Percentiles rank a stretch among this genome's conserved stretches.
Evolutionary conservation across 2,329 filamentous ascomycete species (phyloP).

Genomic region (Allantophomopsis lycopodina): DNA sequence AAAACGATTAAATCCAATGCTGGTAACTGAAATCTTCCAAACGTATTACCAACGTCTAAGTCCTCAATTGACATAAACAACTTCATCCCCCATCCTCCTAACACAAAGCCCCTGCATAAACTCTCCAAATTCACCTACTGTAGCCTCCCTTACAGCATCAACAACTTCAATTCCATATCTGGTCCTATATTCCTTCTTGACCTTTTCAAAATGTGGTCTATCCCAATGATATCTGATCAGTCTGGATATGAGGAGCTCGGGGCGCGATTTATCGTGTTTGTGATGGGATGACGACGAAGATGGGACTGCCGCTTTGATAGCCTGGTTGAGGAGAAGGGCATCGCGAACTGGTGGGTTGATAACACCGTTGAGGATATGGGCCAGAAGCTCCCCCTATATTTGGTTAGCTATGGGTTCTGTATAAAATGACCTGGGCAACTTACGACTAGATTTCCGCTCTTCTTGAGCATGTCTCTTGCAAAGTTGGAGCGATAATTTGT

Average conservation of each 20-base stretch:
- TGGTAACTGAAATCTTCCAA: no score
- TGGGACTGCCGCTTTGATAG: conserved; percentile 53
- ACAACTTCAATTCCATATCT: conserved; percentile 65
- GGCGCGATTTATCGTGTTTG: conserved; percentile 54
- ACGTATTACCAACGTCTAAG: no score
- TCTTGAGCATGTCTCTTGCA: conserved; percentile 72
- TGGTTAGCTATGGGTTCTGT: neutral
- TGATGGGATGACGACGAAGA: neutral
- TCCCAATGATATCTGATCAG: conserved; percentile 93
- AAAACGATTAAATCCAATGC: no score
- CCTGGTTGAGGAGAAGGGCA: conserved; percentile 81
- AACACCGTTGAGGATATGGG: conserved; percentile 89
- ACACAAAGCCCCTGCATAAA: conserved; percentile 64
- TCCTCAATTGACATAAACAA: conserved; percentile 12
- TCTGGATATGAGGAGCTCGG: conserved; percentile 77
- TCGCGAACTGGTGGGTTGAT: conserved; percentile 94
- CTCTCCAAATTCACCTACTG: conserved; percentile 61
- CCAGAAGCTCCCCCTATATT: conserved; percentile 77
- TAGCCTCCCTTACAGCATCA: conserved; percentile 65
- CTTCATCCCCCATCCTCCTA: conserved; percentile 43
- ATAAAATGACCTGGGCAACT: conserved; percentile 23
- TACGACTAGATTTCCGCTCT: conserved; percentile 87
- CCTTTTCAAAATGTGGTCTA: conserved; percentile 59
- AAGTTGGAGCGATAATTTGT: conserved; percentile 65
- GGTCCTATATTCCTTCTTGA: conserved; percentile 69